Percentiles rank a stretch among this genome's conserved stretches.
Conservation (phyloP, 164 flowering plant species). For the Kingdonia uniflora region DNA sequence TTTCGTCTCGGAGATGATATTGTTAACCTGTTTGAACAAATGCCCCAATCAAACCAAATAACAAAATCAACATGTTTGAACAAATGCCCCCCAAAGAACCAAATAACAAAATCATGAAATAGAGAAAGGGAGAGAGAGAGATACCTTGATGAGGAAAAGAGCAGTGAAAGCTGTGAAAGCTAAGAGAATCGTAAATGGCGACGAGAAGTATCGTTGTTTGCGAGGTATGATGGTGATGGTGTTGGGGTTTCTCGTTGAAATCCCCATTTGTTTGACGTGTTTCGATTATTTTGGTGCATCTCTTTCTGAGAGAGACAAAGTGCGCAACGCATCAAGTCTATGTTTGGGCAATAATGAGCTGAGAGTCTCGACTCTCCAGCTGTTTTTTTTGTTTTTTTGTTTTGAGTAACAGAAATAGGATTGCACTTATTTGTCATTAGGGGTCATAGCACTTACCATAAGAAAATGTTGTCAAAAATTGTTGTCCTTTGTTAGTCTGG, state of each 20-base stretch:
- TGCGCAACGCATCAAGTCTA: no score
- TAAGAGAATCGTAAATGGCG: slow-evolving; percentile 9
- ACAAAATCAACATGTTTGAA: background rate
- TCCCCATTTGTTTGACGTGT: background rate
- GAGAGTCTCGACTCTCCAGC: no score
- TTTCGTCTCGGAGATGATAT: slow-evolving; percentile 28
- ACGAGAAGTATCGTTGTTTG: no score
- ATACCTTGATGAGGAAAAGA: slow-evolving; percentile 25
- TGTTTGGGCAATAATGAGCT: no score
- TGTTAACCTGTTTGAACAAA: slow-evolving; percentile 9
- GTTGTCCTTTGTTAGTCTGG: no score
- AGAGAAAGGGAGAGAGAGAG: slow-evolving; percentile 24
- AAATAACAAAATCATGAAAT: background rate
- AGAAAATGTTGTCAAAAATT: no score
- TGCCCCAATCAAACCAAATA: background rate
- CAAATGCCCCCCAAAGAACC: background rate
- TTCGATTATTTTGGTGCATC: no score
- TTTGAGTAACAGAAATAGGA: no score
- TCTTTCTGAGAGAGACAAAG: no score
- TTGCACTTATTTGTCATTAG: no score
- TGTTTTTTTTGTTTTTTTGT: no score
- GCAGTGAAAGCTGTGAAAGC: slow-evolving; percentile 30
- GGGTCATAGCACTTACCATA: no score
- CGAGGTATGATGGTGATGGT: background rate
- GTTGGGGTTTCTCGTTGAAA: background rate